Evolutionary conservation across 2,329 filamentous ascomycete genomes (phyloP), one percentile per base, ranked within the genome.

Genomic region (Neocucurbitaria cava): DNA sequence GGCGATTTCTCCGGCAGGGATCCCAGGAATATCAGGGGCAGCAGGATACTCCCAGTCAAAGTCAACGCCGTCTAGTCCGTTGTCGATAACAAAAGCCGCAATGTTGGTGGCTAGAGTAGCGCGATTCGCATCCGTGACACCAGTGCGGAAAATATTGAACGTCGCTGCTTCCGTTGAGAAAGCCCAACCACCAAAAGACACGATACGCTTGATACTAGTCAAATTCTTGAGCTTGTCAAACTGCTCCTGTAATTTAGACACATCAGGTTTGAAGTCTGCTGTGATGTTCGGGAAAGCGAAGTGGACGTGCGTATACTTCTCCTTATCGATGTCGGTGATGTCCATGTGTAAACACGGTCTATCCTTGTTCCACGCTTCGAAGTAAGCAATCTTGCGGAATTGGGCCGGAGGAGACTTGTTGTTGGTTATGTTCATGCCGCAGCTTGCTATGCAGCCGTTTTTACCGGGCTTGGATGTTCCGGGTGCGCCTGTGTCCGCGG

Each of bases 21-120:
- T 21, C 3, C 10, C 10, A 3, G 31, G 26, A 15, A 46, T 35
- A 46, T 36, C 43, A 8, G 30, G 43, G 8, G 35, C 60, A 24
- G 56, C 58, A 10, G 59, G 64, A 21, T 82, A 81, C 51, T 81
- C 79, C 81, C 80, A 83, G 58, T 82, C 79, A 38, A 81, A 64
- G 40, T 81, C 79, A 9, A 81, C 46, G 1, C 73, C 74, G 46
- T 76, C 70, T 15, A 54, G 23, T 4, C 7, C 43, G 15, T 74
- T 3, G 1, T 61, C 23, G 0, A 56, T 57, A 3, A 70, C 9
- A 33, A 75, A 74, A 0, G 52, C 23, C 2, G 55, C 60, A 17
- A 74, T 35, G 33, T 66, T 72, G 13, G 17, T 53, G 0, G 59
- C 61, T 8, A 71, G 72, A 5, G 28, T 74, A 3, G 64, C 57